Base-by-base conservation (phyloP, 495 filamentous ascomycete genomes). In the Neohortaea acidophila region DNA sequence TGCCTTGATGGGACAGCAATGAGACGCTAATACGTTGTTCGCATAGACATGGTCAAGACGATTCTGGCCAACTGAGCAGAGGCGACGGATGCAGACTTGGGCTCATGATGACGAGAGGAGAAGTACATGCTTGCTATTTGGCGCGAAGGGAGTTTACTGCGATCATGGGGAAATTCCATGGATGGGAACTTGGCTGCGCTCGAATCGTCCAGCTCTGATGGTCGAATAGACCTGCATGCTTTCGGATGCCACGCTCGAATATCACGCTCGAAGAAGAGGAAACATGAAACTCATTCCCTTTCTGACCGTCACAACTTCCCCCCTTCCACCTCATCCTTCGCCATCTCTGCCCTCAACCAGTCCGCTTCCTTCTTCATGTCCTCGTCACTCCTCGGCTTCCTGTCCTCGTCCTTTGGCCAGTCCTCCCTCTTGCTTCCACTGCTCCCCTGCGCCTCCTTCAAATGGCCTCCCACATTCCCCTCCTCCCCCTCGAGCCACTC, bases 361-460 rank as follows among this genome's bases (percentile, higher is more conserved):
- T 55, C 59, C 11, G 85, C 89, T 65, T 97, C 87, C 10, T 58
- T 62, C 43, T 63, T 60, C 89, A 97, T 94, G 54, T 84, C 80
- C 50, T 72, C 72, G 58, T 70, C 64, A 20, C 61, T 62, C 58
- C 86, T 71, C 34, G 82, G 65, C 60, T 61, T 65, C 52, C 89
- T 69, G 43, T 67, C 67, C 33, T 68, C 66, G 53, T 94, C 75
- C 57, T 84, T 81, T 46, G 47, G 41, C 13, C 71, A 65, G 30
- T 52, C 61, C 9, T 70, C 70, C 77, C 73, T 36, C 56, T 58
- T 29, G 56, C 55, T 42, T 40, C 10, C 21, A 39, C 29, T 23
- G 33, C 33, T 30, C 31, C 28, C 28, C 37, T 41, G 30, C 48
- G 54, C 48, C 47, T 37, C 39, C 61, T 51, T 32, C 50, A 49